phyloP scores from a whole-genome alignment of 306 rosid genomes.

The Ochetophila trinervis region DNA sequence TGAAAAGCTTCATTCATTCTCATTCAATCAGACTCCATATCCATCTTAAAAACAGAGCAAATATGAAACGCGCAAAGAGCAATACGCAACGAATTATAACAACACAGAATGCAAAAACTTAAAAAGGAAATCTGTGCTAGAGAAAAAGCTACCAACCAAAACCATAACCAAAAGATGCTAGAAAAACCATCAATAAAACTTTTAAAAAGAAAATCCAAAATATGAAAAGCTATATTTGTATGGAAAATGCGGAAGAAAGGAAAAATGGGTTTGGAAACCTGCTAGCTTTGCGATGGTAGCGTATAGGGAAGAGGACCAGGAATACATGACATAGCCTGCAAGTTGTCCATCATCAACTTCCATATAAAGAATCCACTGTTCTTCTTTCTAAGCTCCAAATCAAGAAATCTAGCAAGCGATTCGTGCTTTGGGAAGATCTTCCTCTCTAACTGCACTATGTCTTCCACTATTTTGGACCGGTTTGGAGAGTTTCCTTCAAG shows the following conservation, averaged over 20 bases:
- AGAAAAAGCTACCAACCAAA: no score
- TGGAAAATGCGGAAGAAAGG: no score
- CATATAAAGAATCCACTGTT: slow-evolving; percentile 65
- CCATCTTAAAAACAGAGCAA: no score
- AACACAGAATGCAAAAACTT: no score
- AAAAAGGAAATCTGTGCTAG: background rate
- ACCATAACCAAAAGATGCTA: no score
- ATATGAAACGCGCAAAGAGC: no score
- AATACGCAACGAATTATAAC: no score
- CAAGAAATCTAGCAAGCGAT: slow-evolving; percentile 70
- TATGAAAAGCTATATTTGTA: no score
- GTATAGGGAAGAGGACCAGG: slow-evolving; percentile 78
- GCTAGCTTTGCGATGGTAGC: slow-evolving; percentile 85
- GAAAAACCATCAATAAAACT: no score
- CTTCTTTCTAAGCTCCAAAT: slow-evolving; percentile 58
- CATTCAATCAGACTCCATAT: no score
- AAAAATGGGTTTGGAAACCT: slow-evolving; percentile 41
- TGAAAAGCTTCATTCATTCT: no score
- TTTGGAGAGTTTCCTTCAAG: slow-evolving; percentile 50
- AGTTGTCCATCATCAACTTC: slow-evolving; percentile 41
- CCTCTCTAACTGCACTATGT: slow-evolving; percentile 69
- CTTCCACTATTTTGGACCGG: slow-evolving; percentile 50
- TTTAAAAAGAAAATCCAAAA: no score
- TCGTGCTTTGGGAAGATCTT: slow-evolving; percentile 83
- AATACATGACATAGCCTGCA: slow-evolving; percentile 75